Percentiles rank a stretch among this genome's conserved stretches.
phyloP scores from a whole-genome alignment of 768 basidiomycete genomes.

The Cystobasidiopsis lactophilus region DNA sequence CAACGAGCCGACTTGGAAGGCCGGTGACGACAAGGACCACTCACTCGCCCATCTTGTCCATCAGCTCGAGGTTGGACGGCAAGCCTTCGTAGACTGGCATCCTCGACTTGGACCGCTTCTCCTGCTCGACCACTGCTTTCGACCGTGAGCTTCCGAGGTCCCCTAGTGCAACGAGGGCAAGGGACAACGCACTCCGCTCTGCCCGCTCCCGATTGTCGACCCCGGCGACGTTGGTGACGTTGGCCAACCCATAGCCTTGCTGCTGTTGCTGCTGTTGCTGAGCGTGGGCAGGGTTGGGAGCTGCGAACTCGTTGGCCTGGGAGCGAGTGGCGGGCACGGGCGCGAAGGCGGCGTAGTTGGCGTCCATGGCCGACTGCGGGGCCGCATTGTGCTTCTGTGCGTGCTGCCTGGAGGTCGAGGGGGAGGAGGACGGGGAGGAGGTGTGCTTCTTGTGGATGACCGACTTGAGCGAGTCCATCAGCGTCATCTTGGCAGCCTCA shows the following conservation, averaged over 20 bases:
- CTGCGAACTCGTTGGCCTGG: constrained; percentile 5
- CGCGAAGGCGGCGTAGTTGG: constrained; percentile 7
- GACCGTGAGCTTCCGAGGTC: neutral
- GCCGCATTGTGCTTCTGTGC: too few relatives aligned
- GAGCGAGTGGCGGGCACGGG: constrained; percentile 4
- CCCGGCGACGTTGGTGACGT: too few relatives aligned
- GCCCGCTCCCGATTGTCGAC: neutral
- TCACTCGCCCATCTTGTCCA: constrained; percentile 15
- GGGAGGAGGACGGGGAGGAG: too few relatives aligned
- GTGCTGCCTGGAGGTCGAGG: too few relatives aligned
- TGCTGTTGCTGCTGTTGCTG: neutral
- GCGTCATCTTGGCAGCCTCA: too few relatives aligned
- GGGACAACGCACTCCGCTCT: neutral
- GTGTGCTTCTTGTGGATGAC: too few relatives aligned
- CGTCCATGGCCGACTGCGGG: constrained; percentile 6
- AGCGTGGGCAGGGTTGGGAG: constrained; percentile 8
- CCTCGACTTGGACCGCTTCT: constrained; percentile 4
- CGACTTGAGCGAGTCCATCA: too few relatives aligned
- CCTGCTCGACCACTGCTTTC: constrained; percentile 6
- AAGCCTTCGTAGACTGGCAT: constrained; percentile 11
- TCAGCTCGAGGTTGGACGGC: constrained; percentile 4
- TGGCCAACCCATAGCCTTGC: too few relatives aligned
- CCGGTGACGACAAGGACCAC: neutral
- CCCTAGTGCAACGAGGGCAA: neutral
- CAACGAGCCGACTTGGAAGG: neutral